Conservation (phyloP, 192 early-diverging fungal genomes). For the Coemansia sp. region DNA sequence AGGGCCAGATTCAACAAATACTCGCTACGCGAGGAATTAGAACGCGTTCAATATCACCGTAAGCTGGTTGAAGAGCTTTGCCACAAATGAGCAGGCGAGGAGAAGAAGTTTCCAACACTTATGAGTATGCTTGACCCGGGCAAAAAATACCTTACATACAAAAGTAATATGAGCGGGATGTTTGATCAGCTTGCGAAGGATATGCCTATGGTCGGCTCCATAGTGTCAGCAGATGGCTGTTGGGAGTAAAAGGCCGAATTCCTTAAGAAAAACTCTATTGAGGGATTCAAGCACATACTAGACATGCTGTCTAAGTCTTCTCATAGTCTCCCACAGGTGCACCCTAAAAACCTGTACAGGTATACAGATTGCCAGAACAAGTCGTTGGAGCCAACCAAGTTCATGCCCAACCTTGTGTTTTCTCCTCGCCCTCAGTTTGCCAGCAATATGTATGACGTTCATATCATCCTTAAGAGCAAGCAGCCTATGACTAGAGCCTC, state of each 20-base stretch:
- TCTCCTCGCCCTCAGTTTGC: not conserved
- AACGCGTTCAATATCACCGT: not conserved
- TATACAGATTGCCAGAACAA: not conserved
- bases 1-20: not conserved
- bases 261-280: not conserved
- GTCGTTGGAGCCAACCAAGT: not conserved
- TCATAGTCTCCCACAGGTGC: not conserved
- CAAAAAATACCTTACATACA: not conserved
- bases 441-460: not conserved
- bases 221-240: not conserved
- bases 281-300: not conserved
- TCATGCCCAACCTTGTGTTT: not conserved
- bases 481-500: not conserved
- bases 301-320: not conserved
- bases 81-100: not conserved
- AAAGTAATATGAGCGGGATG: too few relatives aligned
- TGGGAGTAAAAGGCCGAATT: not conserved
- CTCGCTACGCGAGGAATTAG: not conserved
- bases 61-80: not conserved
- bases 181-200: not conserved
- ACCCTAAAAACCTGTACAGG: not conserved
- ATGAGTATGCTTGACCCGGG: not conserved
- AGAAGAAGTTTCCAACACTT: not conserved
- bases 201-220: not conserved
- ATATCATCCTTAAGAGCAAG: not conserved